These are phyloP conservation scores for Yamadazyma paraphyllophila DNA, from an alignment of 805 yeast genomes.

Conservation along the genomic window DNA sequence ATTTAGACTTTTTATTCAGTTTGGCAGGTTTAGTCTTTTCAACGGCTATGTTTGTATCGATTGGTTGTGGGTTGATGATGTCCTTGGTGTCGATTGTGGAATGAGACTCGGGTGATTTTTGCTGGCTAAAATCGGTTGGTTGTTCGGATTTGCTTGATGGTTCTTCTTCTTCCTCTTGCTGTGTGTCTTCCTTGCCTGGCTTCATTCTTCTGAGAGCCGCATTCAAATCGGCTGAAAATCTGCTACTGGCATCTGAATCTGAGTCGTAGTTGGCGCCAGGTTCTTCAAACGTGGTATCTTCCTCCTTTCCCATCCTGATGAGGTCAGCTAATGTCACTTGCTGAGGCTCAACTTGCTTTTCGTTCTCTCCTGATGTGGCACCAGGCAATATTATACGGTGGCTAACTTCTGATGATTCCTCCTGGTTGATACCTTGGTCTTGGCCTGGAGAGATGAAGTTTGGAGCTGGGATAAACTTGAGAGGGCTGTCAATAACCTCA, in stretches of 20 bases:
- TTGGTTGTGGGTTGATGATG: not conserved
- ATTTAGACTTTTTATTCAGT: conserved; percentile 17
- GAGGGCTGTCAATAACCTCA: too few relatives aligned
- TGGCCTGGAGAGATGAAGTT: too few relatives aligned
- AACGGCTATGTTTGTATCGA: not conserved
- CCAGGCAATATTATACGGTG: not conserved
- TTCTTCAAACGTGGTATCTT: conserved; percentile 5
- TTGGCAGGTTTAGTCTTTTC: conserved; percentile 9
- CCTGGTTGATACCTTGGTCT: too few relatives aligned
- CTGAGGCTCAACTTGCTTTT: not conserved
- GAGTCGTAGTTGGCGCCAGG: conserved; percentile 9
- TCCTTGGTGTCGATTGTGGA: not conserved
- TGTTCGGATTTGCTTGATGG: not conserved
- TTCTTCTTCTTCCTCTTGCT: not conserved
- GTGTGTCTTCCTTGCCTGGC: not conserved
- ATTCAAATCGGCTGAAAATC: conserved; percentile 15
- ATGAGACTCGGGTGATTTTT: not conserved
- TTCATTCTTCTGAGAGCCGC: conserved; percentile 15
- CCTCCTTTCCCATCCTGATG: conserved; percentile 9
- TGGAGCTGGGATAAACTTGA: too few relatives aligned
- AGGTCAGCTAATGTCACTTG: conserved; percentile 11
- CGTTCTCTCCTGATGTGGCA: not conserved
- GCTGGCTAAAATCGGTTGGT: not conserved
- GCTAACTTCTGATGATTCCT: too few relatives aligned
- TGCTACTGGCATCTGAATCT: conserved; percentile 13